Evolutionary conservation across 2,329 filamentous ascomycete genomes (phyloP).

Genomic region (Xylaria sp.): DNA sequence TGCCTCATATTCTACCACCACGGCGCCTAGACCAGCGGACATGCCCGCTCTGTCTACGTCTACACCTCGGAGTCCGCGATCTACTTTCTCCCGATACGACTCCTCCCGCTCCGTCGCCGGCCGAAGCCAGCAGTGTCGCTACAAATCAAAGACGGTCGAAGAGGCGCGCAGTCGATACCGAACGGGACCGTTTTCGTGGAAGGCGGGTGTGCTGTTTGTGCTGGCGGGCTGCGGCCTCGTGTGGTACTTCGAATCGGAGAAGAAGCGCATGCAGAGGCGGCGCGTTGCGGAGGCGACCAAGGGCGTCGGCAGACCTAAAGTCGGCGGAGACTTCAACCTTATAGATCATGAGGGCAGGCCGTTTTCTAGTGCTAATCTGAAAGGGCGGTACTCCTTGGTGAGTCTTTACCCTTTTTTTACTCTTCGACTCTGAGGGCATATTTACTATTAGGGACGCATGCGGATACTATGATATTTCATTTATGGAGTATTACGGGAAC

Average conservation of each 20-base stretch:
- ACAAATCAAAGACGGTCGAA: conserved; percentile 65
- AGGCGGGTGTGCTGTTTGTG: conserved; percentile 87
- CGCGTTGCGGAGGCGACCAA: conserved; percentile 92
- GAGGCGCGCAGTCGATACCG: conserved; percentile 68
- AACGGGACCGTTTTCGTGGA: conserved; percentile 87
- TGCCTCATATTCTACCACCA: conserved; percentile 26
- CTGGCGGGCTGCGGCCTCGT: conserved; percentile 79
- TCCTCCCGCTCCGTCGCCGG: conserved; percentile 3
- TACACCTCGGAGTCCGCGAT: conserved; percentile 17
- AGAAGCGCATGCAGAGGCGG: conserved; percentile 88
- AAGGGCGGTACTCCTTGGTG: conserved; percentile 85
- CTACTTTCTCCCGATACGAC: conserved; percentile 8
- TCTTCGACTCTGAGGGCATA: not conserved
- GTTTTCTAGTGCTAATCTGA: conserved; percentile 83
- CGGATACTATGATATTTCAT: not conserved
- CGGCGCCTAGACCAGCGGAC: conserved; percentile 17
- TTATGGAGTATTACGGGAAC: not conserved
- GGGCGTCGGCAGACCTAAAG: conserved; percentile 90
- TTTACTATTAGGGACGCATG: not conserved
- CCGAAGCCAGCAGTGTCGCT: conserved; percentile 50
- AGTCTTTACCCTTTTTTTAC: conserved; percentile 49
- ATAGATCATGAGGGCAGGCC: conserved; percentile 82
- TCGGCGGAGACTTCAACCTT: conserved; percentile 87
- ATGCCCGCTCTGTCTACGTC: conserved; percentile 25
- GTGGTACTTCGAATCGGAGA: conserved; percentile 93